Evolutionary conservation across 768 basidiomycete species (phyloP), one percentile per base, ranked within the genome.

Genomic region (Paxillus rubicundulus): DNA sequence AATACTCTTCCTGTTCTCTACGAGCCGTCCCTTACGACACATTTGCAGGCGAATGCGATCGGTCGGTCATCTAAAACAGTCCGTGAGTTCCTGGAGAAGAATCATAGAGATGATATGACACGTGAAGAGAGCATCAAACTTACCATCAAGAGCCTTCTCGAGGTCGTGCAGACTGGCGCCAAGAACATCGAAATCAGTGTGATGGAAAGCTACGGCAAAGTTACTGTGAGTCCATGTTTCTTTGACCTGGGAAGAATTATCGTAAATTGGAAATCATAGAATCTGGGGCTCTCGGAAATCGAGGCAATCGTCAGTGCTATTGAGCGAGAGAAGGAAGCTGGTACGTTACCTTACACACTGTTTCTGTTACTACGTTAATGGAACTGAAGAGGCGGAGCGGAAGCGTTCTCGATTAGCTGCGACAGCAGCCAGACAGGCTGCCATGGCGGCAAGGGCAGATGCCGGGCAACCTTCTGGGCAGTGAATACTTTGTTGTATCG

Each of bases 151-250:
- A 89, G 88, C 67, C 75, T 99, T 62, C 77, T 99, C 20, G 97
- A 99, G 70, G 95, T 99, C 34, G 97, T 99, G 8, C 97, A 98
- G 74, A 98, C 97, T 2, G 97, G 97, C n/a, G 97, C 97, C 5
- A 98, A 98, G 78, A 99, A 99, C 71, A 98, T 99, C 57, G 97
- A 99, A 70, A 92, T 99, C 61, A 94, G 89, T 56, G 91, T 98
- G 41, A 95, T 98, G 92, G 94, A 97, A 66, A 82, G 86, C 55
- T 98, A 92, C 68, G 91, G 92, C 54, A 89, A 94, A 74, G 84
- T 96, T 49, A 91, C 92, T 41, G 95, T 97, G 58, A 57, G 81
- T 64, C 18, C 13, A 39, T 47, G 33, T 38, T 42, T 12, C 1
- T 41, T 5, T 24, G 17, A 7, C 34, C 9, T 9, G 34, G 14